Evolutionary conservation across 306 rosid genomes (phyloP).

Genomic region (Bauhinia variegata): DNA sequence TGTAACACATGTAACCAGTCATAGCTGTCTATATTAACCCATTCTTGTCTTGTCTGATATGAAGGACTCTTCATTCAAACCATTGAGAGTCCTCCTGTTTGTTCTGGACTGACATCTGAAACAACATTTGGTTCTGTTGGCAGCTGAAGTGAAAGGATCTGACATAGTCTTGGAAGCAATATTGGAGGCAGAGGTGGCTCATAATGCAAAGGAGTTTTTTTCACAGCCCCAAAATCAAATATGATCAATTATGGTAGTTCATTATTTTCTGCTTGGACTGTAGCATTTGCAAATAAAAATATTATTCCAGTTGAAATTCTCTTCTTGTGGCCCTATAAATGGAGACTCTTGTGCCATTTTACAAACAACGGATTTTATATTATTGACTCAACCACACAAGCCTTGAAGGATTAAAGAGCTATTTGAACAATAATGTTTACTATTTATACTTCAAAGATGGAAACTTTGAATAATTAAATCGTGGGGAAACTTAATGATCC

Average conservation of each 20-base stretch:
- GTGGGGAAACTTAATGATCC: too few species aligned
- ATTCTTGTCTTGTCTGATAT: background rate
- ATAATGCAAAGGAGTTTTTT: slow-evolving; percentile 79
- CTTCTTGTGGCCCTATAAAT: too few species aligned
- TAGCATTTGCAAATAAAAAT: too few species aligned
- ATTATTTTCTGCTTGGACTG: too few species aligned
- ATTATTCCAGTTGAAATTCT: too few species aligned
- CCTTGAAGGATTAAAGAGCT: too few species aligned
- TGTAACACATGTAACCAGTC: background rate
- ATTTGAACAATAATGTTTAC: too few species aligned
- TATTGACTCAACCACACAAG: too few species aligned
- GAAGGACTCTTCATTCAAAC: background rate
- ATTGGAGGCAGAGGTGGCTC: slow-evolving; percentile 89
- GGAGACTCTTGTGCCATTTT: too few species aligned
- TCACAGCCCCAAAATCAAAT: slow-evolving; percentile 67
- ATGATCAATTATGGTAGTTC: slow-evolving; percentile 35
- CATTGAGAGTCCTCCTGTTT: slow-evolving; percentile 17
- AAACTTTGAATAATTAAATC: too few species aligned
- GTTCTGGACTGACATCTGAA: slow-evolving; percentile 28
- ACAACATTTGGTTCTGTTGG: slow-evolving; percentile 39
- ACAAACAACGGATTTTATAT: too few species aligned
- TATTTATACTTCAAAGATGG: too few species aligned
- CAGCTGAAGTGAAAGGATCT: slow-evolving; percentile 69
- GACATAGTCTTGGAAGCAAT: slow-evolving; percentile 80
- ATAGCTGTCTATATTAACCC: background rate